Base-by-base conservation (phyloP, 2,329 filamentous ascomycete genomes). In the Lasiodiplodia hormozganensis region DNA sequence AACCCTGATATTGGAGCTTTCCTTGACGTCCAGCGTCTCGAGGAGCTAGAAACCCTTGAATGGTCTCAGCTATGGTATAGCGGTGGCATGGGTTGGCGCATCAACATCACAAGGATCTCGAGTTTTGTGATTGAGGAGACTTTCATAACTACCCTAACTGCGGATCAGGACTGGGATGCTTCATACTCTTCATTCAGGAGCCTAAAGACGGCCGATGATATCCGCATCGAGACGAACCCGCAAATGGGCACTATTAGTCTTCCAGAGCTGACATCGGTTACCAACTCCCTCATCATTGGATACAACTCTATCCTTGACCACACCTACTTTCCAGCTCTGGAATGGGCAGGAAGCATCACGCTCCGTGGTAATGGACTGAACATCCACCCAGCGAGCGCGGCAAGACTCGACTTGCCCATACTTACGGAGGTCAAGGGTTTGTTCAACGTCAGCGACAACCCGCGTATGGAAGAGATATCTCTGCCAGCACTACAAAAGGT, bases 41-140 rank as follows among this genome's bases (percentile, higher is more conserved):
- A 57, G 12, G 25, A 57, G 14, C 31, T 57, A 28, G 54, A 57
- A 21, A 38, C 2, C 14, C 54, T 57, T 36, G 31, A 57, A 36
- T 57, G 31, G 25, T 57, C 54, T 57, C 54, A 57, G 7, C 21
- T 57, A 3, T 23, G 28, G 16, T 36, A n/a, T 18, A 14, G 8
- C 28, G 7, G 8, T 11, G 54, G 54, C 54, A 34, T 57, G 25
- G 18, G 8, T 14, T 57, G 28, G 53, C 25, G 25, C 12, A 57
- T 36, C 28, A 57, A 57, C 28, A 57, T 57, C 53, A 57, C 53
- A 3, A 36, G 5, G 16, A 57, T 57, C 53, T 34, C 53, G 8
- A 34, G n/a, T 25, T 23, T 36, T 25, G 53, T 57, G 4, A 21
- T 57, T 5, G 28, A 34, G 23, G 53, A 57, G 12, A 57, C 53